Percentiles rank a stretch among this genome's conserved stretches.
Evolutionary conservation across 805 yeast genomes (phyloP).

Genomic region (Wickerhamomyces bisporus): DNA sequence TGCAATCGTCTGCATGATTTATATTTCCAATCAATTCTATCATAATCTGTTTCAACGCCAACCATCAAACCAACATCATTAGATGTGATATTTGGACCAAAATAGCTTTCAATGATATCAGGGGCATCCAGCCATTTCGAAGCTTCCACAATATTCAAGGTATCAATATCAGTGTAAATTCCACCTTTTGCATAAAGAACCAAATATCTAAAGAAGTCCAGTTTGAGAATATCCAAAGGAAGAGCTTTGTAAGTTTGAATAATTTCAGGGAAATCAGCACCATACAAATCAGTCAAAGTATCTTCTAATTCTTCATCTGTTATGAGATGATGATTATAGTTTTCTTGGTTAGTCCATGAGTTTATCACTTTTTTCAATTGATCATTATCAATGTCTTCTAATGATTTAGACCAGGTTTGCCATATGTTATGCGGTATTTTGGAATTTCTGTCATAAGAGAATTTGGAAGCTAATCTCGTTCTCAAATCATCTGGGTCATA

Average conservation of each 20-base stretch:
- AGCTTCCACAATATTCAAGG: constrained; percentile 44
- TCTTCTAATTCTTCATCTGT: constrained; percentile 39
- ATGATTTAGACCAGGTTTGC: constrained; percentile 42
- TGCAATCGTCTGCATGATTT: constrained; percentile 50
- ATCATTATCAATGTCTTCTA: constrained; percentile 25
- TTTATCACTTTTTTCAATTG: constrained; percentile 11
- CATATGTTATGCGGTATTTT: constrained; percentile 40
- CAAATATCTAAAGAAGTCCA: constrained; percentile 53
- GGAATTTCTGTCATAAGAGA: constrained; percentile 11
- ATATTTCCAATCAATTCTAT: constrained; percentile 47
- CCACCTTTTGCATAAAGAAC: constrained; percentile 51
- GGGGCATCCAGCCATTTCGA: constrained; percentile 47
- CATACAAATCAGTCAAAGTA: constrained; percentile 31
- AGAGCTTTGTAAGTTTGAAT: constrained; percentile 42
- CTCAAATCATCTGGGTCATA: constrained; percentile 17
- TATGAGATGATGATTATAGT: constrained; percentile 14
- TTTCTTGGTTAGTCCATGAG: constrained; percentile 16
- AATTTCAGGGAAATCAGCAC: constrained; percentile 41
- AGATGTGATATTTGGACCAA: constrained; percentile 25
- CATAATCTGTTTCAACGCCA: constrained; percentile 50
- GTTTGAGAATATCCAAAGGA: constrained; percentile 49
- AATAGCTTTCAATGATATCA: neutral
- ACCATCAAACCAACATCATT: constrained; percentile 45
- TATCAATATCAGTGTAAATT: constrained; percentile 59
- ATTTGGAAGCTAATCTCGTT: constrained; percentile 8